Evolutionary conservation across 441 rosid species (phyloP), one percentile per base, ranked within the genome.

Genomic region (Flueggea neowawraea): DNA sequence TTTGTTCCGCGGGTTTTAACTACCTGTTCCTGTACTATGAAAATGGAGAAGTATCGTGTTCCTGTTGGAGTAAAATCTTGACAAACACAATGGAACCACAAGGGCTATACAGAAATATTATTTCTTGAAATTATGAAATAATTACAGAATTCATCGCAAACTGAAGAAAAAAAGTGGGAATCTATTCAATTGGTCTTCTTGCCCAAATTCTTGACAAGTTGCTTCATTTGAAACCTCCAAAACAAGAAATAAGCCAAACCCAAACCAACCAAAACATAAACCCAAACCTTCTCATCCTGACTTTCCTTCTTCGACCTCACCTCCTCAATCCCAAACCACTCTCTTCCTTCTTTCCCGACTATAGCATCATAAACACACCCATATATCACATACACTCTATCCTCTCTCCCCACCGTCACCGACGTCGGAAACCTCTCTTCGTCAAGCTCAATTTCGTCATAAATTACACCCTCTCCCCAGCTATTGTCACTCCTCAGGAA

Each of bases 141-240:
- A 22, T 22, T 22, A 22, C 28, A 22, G 28, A 22, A 22, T 22
- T 22, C 28, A 22, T 22, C 28, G 3, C 45, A 43, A 6, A 43
- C 1, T 6, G 12, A 43, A 43, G 12, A 43, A 43, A 43, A 43
- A 43, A 11, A 43, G 12, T 6, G 2, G 28, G 28, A 3, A 31
- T 13, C 28, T 12, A 55, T 12, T 7, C 31, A 91, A 28, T 70
- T 67, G 57, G 16, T 73, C 78, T 90, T 90, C 16, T 80, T 87
- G 66, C 82, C 84, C 81, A 84, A 55, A 64, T 78, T 80, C 6
- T 68, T 67, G 11, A 83, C 84, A 14, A 92, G 94, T 45, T 62
- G 79, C 63, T 68, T 83, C 98, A 92, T 92, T 70, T 89, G 98
- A 68, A 92, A 89, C 82, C 95, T 87, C 96, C 96, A 92, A 67